Evolutionary conservation across 164 flowering plant species (phyloP).

Genomic region (Tetracentron sinense): DNA sequence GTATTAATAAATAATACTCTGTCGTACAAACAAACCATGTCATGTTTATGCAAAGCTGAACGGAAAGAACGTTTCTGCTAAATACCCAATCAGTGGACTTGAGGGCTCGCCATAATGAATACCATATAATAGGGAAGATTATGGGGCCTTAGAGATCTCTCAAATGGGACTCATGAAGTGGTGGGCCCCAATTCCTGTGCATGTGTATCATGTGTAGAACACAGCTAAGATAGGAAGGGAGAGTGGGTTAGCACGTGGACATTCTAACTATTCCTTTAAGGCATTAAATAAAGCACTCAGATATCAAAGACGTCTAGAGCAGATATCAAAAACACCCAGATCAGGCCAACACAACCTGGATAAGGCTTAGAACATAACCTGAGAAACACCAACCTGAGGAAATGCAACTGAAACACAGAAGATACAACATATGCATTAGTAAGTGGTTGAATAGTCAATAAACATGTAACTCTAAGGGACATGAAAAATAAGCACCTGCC

Average conservation of each 20-base stretch:
- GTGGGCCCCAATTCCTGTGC: neutral
- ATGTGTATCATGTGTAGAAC: too few species aligned
- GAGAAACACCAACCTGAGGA: constrained; percentile 72
- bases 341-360: constrained; percentile 15
- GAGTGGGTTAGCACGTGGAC: too few species aligned
- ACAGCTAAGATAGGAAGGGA: too few species aligned
- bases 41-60: too few species aligned
- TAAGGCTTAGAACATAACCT: neutral
- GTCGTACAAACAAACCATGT: too few species aligned
- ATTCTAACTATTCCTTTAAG: too few species aligned
- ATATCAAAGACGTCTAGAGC: too few species aligned
- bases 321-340: constrained; percentile 5
- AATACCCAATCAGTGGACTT: too few species aligned
- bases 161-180: neutral
- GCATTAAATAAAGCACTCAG: too few species aligned
- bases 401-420: constrained; percentile 62
- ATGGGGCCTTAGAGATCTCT: neutral
- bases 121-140: neutral
- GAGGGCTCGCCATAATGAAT: neutral
- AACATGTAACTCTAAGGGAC: neutral
- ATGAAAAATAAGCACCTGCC: constrained; percentile 34
- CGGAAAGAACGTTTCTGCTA: too few species aligned
- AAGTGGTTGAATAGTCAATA: constrained; percentile 2
- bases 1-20: too few species aligned
- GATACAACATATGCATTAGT: constrained; percentile 16